These are phyloP conservation scores for Auriscalpium vulgare DNA, from an alignment of 768 basidiomycete species.

Conservation along the genomic window DNA sequence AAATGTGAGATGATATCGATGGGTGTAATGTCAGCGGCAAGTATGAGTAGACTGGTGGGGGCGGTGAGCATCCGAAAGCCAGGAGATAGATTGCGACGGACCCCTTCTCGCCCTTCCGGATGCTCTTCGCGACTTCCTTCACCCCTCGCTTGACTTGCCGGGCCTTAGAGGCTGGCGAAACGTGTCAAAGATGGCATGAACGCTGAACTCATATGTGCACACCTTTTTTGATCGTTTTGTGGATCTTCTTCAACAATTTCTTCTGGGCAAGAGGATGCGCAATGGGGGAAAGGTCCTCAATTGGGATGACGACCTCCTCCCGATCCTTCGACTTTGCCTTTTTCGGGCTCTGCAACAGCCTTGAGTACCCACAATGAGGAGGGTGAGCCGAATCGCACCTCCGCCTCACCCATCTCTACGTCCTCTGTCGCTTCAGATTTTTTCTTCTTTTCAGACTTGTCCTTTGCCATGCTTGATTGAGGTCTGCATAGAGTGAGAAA, in stretches of 20 bases:
- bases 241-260: conserved; percentile 89
- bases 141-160: conserved; percentile 96
- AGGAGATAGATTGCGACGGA: conserved; percentile 26
- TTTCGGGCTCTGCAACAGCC: conserved; percentile 19
- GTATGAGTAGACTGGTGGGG: conserved; percentile 62
- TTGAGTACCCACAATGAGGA: conserved; percentile 7
- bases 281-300: conserved; percentile 87
- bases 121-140: conserved; percentile 96
- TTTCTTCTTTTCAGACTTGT: conserved; percentile 70
- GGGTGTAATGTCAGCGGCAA: conserved; percentile 96
- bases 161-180: conserved; percentile 71
- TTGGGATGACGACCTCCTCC: conserved; percentile 56
- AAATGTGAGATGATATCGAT: conserved; percentile 98
- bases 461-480: conserved; percentile 44
- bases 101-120: conserved; percentile 98
- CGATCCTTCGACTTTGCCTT: conserved; percentile 27
- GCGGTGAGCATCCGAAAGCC: background rate
- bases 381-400: conserved; percentile 19
- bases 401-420: conserved; percentile 37
- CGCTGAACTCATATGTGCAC: conserved; percentile 5
- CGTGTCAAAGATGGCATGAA: background rate
- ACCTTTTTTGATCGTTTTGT: conserved; percentile 95
- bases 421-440: conserved; percentile 36
- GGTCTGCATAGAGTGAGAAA: background rate
- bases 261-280: conserved; percentile 89